A percentile compares a stretch with the other conserved stretches of the same genome.
These are phyloP conservation scores for Candida hungchunana DNA, from an alignment of 805 yeast species.

Conservation along the genomic window DNA sequence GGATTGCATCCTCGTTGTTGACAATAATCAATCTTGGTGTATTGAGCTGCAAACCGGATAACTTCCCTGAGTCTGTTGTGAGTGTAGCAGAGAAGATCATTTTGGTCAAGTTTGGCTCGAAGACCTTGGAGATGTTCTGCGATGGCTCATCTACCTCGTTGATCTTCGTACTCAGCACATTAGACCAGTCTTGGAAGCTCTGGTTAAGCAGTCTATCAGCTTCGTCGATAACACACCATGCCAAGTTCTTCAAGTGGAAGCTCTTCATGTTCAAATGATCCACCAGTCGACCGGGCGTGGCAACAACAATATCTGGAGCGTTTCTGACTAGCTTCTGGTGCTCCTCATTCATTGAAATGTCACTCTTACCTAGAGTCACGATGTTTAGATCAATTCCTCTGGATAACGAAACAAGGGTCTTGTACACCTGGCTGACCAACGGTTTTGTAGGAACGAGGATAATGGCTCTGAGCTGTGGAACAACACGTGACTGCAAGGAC, in stretches of 20 bases:
- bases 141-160: conserved; percentile 30
- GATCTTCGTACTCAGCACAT: conserved; percentile 36
- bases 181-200: conserved; percentile 90
- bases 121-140: conserved; percentile 25
- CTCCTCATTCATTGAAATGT: conserved; percentile 56
- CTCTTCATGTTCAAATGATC: conserved; percentile 51
- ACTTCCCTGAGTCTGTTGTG: conserved; percentile 86
- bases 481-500: conserved; percentile 53
- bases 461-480: conserved; percentile 71
- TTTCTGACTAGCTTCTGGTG: conserved; percentile 39
- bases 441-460: conserved; percentile 89
- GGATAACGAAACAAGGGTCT: conserved; percentile 54
- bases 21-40: conserved; percentile 74
- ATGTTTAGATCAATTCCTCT: conserved; percentile 66
- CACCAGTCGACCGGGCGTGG: conserved; percentile 82
- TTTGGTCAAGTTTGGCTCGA: conserved; percentile 43
- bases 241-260: conserved; percentile 47
- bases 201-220: conserved; percentile 83
- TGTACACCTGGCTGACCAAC: conserved; percentile 73
- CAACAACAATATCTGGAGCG: conserved; percentile 62
- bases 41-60: conserved; percentile 63
- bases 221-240: conserved; percentile 71
- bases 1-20: conserved; percentile 43
- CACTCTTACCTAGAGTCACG: conserved; percentile 54
- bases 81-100: conserved; percentile 89